Evolutionary conservation across 2,329 filamentous ascomycete genomes (phyloP).

Genomic region (Colletotrichum lindemuthianum): DNA sequence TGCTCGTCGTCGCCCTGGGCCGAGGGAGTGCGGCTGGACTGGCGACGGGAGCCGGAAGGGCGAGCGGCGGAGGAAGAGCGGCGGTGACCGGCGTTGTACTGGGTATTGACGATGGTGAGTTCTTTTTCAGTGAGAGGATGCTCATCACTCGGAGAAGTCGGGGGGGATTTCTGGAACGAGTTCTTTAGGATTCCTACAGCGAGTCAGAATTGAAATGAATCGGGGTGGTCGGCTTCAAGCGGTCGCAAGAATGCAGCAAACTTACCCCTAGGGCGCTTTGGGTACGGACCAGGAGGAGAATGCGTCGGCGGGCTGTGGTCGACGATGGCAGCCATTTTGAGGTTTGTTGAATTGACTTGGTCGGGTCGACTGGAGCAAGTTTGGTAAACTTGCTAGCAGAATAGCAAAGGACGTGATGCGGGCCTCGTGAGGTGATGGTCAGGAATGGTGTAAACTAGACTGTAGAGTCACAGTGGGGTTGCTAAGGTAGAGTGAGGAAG

Average conservation of each 20-base stretch:
- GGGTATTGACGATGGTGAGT: constrained; percentile 91
- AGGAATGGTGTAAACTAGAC: not conserved
- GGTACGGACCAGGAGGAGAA: constrained; percentile 52
- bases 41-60: constrained; percentile 74
- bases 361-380: not conserved
- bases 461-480: constrained; percentile 11
- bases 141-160: constrained; percentile 60
- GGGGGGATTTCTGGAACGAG: constrained; percentile 73
- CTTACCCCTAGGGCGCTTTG: constrained; percentile 58
- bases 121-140: constrained; percentile 79
- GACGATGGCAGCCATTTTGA: constrained; percentile 54
- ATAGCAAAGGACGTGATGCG: constrained; percentile 23
- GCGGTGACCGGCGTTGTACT: constrained; percentile 90
- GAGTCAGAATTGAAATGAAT: not conserved
- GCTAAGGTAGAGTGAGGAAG: not conserved
- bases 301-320: constrained; percentile 51
- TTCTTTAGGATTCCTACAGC: constrained; percentile 91
- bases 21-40: constrained; percentile 64
- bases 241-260: not conserved
- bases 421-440: constrained; percentile 24
- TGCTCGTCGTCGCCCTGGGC: constrained; percentile 56
- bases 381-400: constrained; percentile 12
- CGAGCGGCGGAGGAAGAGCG: constrained; percentile 81
- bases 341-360: not conserved
- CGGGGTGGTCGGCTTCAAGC: not conserved